These are phyloP conservation scores for Plasmodium gallinaceum DNA, from an alignment of 169 alveolate species.

Conservation along the genomic window DNA sequence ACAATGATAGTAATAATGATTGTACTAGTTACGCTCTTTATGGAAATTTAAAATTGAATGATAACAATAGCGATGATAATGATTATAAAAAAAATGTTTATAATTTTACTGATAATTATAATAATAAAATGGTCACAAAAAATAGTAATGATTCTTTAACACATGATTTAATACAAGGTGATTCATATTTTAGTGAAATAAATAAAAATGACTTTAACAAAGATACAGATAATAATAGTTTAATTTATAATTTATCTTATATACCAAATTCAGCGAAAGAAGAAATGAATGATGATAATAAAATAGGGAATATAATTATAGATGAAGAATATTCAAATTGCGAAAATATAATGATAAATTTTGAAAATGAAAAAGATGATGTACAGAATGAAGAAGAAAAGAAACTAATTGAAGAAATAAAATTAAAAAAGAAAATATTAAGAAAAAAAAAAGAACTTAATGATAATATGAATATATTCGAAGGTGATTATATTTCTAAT, in stretches of 20 bases:
- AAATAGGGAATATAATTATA: background rate
- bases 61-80: background rate
- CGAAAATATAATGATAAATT: background rate
- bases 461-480: background rate
- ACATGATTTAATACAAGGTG: background rate
- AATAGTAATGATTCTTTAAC: background rate
- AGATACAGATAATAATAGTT: background rate
- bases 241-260: too few species aligned
- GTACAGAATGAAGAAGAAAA: conserved; percentile 70
- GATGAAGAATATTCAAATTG: background rate
- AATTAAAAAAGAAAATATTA: conserved; percentile 56
- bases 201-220: background rate
- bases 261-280: background rate
- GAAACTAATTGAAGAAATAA: conserved; percentile 62
- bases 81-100: too few species aligned
- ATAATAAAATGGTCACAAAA: too few species aligned
- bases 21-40: background rate
- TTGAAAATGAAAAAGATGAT: conserved; percentile 23
- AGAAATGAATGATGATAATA: background rate
- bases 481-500: background rate
- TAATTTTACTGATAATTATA: too few species aligned
- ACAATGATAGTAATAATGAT: background rate
- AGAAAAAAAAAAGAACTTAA: conserved; percentile 50
- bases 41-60: background rate
- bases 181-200: background rate